Evolutionary conservation across 305 asterid species (phyloP), one percentile per base, ranked within the genome.

Genomic region (Plantago coronopus): DNA sequence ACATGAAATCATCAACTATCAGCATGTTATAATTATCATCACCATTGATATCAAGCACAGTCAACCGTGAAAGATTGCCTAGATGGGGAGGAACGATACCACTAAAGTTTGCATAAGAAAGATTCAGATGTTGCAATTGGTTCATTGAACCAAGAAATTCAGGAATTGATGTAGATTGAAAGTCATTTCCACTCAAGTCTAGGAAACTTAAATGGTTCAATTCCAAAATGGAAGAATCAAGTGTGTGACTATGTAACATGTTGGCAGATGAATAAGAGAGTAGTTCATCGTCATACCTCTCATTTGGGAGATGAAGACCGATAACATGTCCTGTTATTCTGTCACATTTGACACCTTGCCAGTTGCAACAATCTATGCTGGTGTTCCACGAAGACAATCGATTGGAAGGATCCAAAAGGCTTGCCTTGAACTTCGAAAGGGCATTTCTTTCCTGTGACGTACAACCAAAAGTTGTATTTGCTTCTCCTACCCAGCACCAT

Each of bases 181-280:
- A 34, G 40, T 34, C 12, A 9, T 34, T 34, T 12, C 12, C 40
- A 34, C 40, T 34, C 40, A 34, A 34, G 12, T 34, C 40, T 2
- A 34, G 40, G 40, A 34, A 34, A 8, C 40, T 34, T 12, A 34
- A 34, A 34, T 34, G 10, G 7, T 2, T 43, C 47, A 67, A 38
- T 15, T 67, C 61, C 20, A 55, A 15, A 9, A 65, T 18, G 2
- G 69, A 65, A 55, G 69, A 14, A 54, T 65, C 69, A 38, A 63
- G 49, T 22, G 8, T 18, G 1, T 51, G 12, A 51, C 68, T 16
- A 29, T 10, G 21, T 47, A 48, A 49, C 22, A 7, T 31, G 38
- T 15, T 15, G 40, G 12, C 40, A 34, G 40, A 34, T 34, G 48
- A 0, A 38, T 18, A 1, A 1, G 1, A 5, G 12, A 34, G n/a